These are phyloP conservation scores for Hygrophorus pudorinus DNA, from an alignment of 768 basidiomycete genomes.

Conservation along the genomic window DNA sequence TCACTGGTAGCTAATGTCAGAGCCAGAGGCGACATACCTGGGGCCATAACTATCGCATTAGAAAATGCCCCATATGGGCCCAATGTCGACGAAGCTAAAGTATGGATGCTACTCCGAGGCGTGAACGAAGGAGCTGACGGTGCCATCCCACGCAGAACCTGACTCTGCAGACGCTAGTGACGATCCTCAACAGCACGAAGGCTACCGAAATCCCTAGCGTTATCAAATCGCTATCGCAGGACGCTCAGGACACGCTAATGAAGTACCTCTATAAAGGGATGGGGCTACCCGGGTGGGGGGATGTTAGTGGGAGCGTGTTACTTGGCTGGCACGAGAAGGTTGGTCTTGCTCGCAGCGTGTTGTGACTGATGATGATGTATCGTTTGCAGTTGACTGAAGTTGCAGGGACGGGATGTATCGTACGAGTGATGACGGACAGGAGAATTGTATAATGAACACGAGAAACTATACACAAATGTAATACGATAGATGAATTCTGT, in stretches of 20 bases:
- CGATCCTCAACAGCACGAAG: slow-evolving; percentile 92
- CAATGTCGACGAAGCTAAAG: slow-evolving; percentile 86
- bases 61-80: slow-evolving; percentile 85
- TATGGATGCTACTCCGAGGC: slow-evolving; percentile 17
- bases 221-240: slow-evolving; percentile 61
- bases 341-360: slow-evolving; percentile 12
- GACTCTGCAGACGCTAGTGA: slow-evolving; percentile 70
- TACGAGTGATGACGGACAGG: slow-evolving; percentile 62
- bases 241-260: slow-evolving; percentile 87
- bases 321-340: slow-evolving; percentile 98
- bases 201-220: slow-evolving; percentile 73
- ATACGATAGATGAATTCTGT: not conserved
- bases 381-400: slow-evolving; percentile 72
- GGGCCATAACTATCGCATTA: slow-evolving; percentile 62
- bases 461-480: not conserved
- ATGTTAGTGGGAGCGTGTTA: slow-evolving; percentile 48
- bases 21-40: slow-evolving; percentile 62
- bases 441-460: slow-evolving; percentile 31
- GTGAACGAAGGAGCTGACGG: not conserved
- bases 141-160: slow-evolving; percentile 40
- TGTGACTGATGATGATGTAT: slow-evolving; percentile 1
- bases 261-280: slow-evolving; percentile 98
- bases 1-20: not conserved
- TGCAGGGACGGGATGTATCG: slow-evolving; percentile 92
- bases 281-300: slow-evolving; percentile 56